These are phyloP conservation scores for Schizosaccharomyces cryophilus DNA, from an alignment of 805 yeast genomes.

Conservation along the genomic window DNA sequence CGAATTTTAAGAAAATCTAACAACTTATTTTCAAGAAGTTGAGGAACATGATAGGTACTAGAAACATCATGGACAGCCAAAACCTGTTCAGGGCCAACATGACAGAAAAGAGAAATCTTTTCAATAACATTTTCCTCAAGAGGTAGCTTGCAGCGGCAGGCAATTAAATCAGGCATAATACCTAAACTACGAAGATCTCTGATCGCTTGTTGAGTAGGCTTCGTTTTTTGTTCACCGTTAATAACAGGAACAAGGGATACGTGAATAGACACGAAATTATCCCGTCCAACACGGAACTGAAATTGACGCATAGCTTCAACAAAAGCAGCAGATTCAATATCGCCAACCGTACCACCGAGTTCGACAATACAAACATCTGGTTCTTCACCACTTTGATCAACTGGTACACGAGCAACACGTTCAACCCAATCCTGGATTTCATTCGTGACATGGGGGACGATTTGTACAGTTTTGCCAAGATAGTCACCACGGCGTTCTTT, in stretches of 20 bases:
- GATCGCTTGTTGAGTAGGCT: conserved; percentile 98
- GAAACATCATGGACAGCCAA: conserved; percentile 89
- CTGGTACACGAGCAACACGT: conserved; percentile 73
- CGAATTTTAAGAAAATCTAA: conserved; percentile 46
- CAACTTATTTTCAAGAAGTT: conserved; percentile 60
- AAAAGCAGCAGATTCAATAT: conserved; percentile 93
- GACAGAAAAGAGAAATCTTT: conserved; percentile 96
- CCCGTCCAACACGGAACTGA: conserved; percentile 87
- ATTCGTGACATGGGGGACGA: conserved; percentile 91
- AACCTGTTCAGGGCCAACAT: conserved; percentile 95
- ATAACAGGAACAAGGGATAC: conserved; percentile 94
- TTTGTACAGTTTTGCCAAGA: conserved; percentile 96
- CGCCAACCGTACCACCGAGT: conserved; percentile 98
- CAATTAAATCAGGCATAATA: conserved; percentile 85
- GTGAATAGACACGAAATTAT: conserved; percentile 84
- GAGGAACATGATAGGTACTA: conserved; percentile 92
- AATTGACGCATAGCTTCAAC: conserved; percentile 97
- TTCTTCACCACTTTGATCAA: conserved; percentile 60
- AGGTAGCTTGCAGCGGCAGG: conserved; percentile 79
- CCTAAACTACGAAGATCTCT: conserved; percentile 90
- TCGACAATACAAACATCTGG: conserved; percentile 92
- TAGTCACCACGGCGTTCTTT: conserved; percentile 73
- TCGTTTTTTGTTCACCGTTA: conserved; percentile 96
- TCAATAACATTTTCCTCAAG: conserved; percentile 69
- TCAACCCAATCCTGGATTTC: conserved; percentile 98